Evolutionary conservation across 2,329 filamentous ascomycete genomes (phyloP).

Genomic region (Exophiala sideris): DNA sequence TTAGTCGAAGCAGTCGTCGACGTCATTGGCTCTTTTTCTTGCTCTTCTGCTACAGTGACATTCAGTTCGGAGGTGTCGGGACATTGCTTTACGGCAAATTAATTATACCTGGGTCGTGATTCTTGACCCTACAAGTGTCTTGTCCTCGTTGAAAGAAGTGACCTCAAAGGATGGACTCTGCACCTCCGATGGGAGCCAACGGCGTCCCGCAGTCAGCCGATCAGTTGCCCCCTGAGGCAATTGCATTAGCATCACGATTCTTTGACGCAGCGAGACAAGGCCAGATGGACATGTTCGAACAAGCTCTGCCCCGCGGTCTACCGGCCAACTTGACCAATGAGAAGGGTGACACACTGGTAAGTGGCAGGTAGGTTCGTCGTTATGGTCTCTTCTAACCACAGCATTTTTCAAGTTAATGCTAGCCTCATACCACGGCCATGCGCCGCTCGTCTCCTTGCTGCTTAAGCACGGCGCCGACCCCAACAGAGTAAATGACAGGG

Average conservation of each 20-base stretch:
- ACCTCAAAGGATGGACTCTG: conserved; percentile 1
- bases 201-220: conserved; percentile 6
- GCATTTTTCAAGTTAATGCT: conserved; percentile 60
- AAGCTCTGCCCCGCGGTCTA: conserved; percentile 63
- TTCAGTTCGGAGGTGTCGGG: background rate
- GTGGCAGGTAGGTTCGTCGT: conserved; percentile 19
- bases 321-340: conserved; percentile 69
- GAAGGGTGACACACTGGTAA: conserved; percentile 67
- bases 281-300: conserved; percentile 55
- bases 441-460: conserved; percentile 58
- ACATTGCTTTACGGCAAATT: no score
- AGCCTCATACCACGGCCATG: conserved; percentile 66
- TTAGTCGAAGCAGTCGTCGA: background rate
- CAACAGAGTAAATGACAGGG: conserved; percentile 64
- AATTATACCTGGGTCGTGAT: no score
- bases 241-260: conserved; percentile 63
- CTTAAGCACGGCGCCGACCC: conserved; percentile 63
- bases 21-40: background rate
- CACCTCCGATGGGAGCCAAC: background rate
- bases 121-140: no score
- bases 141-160: no score
- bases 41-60: background rate
- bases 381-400: background rate
- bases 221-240: conserved; percentile 59
- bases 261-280: conserved; percentile 65